Evolutionary conservation across 345 rosid genomes (phyloP).

Genomic region (Clausena lansium): DNA sequence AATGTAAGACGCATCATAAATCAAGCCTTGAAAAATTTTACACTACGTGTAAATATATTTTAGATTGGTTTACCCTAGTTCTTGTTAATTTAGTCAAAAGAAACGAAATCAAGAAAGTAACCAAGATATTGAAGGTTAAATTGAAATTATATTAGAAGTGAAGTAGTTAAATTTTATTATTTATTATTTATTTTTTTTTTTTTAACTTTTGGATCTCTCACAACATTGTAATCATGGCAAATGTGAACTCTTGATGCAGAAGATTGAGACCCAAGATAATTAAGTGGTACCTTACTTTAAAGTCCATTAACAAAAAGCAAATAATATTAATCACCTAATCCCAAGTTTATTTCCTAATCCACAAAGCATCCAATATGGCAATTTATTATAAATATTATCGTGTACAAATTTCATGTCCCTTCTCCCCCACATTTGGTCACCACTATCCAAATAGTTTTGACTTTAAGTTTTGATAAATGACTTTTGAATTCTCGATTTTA

Average conservation of each 20-base stretch:
- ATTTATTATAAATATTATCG: background rate
- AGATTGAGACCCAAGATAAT: constrained; percentile 14
- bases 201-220: background rate
- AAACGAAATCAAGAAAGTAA: background rate
- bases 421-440: background rate
- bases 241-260: constrained; percentile 5
- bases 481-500: too few species aligned
- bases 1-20: too few species aligned
- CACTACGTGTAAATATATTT: background rate
- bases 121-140: background rate
- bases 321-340: constrained; percentile 8
- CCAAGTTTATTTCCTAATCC: constrained; percentile 1
- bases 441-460: background rate
- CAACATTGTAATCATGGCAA: constrained; percentile 2
- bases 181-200: too few species aligned
- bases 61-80: background rate
- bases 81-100: background rate
- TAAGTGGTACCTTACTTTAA: constrained; percentile 7
- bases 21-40: too few species aligned
- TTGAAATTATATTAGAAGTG: background rate
- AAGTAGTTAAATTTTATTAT: background rate
- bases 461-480: background rate
- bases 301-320: background rate
- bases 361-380: background rate
- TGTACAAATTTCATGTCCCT: background rate